These are phyloP conservation scores for Byssothecium circinans DNA, from an alignment of 2,329 filamentous ascomycete genomes.

Conservation along the genomic window DNA sequence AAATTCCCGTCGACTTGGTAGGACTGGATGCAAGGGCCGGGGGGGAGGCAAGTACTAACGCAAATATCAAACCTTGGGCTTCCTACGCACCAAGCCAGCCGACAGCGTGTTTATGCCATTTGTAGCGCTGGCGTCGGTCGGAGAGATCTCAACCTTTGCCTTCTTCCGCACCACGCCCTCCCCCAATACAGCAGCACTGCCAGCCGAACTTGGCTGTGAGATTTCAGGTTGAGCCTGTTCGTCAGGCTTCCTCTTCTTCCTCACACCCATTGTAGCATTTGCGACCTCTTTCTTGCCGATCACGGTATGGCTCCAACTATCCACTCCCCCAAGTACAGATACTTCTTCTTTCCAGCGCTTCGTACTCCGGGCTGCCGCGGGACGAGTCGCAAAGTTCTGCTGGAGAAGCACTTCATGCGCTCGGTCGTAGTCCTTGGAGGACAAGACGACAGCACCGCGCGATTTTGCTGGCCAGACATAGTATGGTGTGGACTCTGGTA, in stretches of 20 bases:
- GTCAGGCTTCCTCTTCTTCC: constrained; percentile 41
- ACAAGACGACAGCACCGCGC: constrained; percentile 65
- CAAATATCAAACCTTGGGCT: constrained; percentile 30
- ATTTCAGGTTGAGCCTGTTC: constrained; percentile 6
- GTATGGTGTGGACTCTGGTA: constrained; percentile 59
- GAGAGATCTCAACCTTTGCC: constrained; percentile 25
- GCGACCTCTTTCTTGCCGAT: constrained; percentile 29
- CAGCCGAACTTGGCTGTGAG: constrained; percentile 3
- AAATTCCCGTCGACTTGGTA: background rate
- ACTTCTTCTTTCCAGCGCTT: constrained; percentile 71
- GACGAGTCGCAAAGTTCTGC: constrained; percentile 70
- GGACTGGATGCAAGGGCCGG: too few species aligned
- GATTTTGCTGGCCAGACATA: constrained; percentile 67
- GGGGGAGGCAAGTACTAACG: too few species aligned
- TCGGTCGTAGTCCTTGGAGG: constrained; percentile 66
- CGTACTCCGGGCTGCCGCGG: constrained; percentile 66
- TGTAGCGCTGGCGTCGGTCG: constrained; percentile 7
- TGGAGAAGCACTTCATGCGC: constrained; percentile 70
- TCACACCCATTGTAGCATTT: constrained; percentile 32
- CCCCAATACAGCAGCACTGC: constrained; percentile 19
- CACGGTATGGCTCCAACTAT: constrained; percentile 33
- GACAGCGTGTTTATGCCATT: constrained; percentile 33
- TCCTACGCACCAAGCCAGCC: constrained; percentile 38
- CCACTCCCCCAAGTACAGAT: constrained; percentile 44
- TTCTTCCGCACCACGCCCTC: constrained; percentile 38